Percentiles rank a stretch among this genome's conserved stretches.
phyloP scores from a whole-genome alignment of 345 rosid species.

The Salix suchowensis region DNA sequence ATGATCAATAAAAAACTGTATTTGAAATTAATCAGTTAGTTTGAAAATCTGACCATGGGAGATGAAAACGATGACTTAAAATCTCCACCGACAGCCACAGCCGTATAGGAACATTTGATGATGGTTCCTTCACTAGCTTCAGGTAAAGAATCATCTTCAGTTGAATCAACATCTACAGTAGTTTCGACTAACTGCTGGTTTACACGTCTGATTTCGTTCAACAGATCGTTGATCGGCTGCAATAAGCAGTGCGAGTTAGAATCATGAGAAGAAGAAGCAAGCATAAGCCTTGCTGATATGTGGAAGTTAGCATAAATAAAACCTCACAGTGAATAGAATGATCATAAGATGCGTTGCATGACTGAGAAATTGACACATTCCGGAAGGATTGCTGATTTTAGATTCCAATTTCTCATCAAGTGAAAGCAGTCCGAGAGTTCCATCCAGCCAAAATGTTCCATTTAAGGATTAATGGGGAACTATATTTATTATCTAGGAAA shows the following conservation, averaged over 20 bases:
- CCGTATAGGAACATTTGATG: not conserved
- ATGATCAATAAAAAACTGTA: not conserved
- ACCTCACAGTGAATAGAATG: no score
- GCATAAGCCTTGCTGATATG: no score
- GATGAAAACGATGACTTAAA: not conserved
- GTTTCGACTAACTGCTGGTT: not conserved
- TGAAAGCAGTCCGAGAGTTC: not conserved
- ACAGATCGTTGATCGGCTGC: not conserved
- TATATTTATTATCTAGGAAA: not conserved
- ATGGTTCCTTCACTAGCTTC: not conserved
- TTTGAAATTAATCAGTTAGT: not conserved
- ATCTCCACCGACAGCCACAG: not conserved
- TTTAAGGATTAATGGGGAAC: not conserved
- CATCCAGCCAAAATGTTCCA: not conserved
- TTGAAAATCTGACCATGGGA: not conserved
- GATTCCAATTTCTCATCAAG: not conserved
- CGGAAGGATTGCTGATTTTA: not conserved
- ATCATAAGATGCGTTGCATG: no score
- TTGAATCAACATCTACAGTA: not conserved
- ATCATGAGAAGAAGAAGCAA: not conserved
- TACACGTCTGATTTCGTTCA: not conserved
- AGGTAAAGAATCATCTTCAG: not conserved
- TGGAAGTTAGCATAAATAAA: no score
- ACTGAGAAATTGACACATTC: no score
- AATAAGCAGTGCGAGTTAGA: not conserved